A percentile compares a stretch with the other conserved stretches of the same genome.
Evolutionary conservation across 306 rosid genomes (phyloP).

Genomic region (Trifolium repens): DNA sequence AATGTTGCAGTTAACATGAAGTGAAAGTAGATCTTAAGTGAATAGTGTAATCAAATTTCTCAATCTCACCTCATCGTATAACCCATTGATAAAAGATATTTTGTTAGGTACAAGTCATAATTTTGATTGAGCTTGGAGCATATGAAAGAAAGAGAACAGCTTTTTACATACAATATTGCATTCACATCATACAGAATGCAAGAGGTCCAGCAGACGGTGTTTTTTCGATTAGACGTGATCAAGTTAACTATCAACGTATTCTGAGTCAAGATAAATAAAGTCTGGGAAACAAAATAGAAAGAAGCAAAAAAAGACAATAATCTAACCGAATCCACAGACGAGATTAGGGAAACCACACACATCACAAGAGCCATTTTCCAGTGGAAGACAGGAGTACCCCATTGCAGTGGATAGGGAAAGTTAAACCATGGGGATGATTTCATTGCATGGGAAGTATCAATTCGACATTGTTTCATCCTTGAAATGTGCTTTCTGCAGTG

Average conservation of each 20-base stretch:
- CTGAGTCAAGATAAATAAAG: slow-evolving; percentile 26
- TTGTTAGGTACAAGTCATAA: slow-evolving; percentile 9
- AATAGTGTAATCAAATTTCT: slow-evolving; percentile 25
- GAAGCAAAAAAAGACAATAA: slow-evolving; percentile 39
- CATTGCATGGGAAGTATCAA: slow-evolving; percentile 83
- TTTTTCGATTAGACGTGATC: slow-evolving; percentile 2
- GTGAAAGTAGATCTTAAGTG: neutral
- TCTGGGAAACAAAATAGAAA: slow-evolving; percentile 34
- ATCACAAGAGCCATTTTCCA: slow-evolving; percentile 97
- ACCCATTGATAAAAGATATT: slow-evolving; percentile 27
- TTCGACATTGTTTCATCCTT: slow-evolving; percentile 93
- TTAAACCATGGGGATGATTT: slow-evolving; percentile 90
- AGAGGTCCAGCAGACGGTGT: slow-evolving; percentile 33
- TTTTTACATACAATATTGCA: slow-evolving; percentile 23
- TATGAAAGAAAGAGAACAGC: slow-evolving; percentile 18
- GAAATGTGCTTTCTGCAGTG: slow-evolving; percentile 94
- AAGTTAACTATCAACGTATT: slow-evolving; percentile 32
- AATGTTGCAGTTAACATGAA: slow-evolving; percentile 34
- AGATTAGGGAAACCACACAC: slow-evolving; percentile 89
- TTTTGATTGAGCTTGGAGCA: neutral
- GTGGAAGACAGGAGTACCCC: slow-evolving; percentile 98
- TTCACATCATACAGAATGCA: slow-evolving; percentile 27
- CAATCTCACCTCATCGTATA: slow-evolving; percentile 17
- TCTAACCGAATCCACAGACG: slow-evolving; percentile 99
- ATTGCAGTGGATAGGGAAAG: slow-evolving; percentile 96